Base-by-base conservation (phyloP, 2,329 filamentous ascomycete genomes). In the Aspergillus phoenicis region DNA sequence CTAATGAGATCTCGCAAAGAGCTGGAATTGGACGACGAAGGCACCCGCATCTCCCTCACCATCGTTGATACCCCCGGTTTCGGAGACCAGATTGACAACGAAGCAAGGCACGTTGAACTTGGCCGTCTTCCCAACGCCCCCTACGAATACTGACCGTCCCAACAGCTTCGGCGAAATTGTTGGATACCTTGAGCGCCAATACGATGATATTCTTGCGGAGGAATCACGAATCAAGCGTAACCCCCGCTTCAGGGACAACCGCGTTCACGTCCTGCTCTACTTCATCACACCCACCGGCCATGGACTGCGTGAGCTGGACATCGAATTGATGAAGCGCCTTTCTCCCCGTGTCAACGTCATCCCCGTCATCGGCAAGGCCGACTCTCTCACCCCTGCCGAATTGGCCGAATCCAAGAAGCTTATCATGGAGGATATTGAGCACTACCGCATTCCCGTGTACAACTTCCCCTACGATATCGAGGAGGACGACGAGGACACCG, bases 141-240 rank as follows among this genome's bases (percentile, higher is more conserved):
- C 47, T 22, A 17, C 11, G 5, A 28, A 33, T 28, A 67, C 73
- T 75, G 63, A 75, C 68, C 47, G 48, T 66, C 67, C 57, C 60
- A 59, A 36, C 69, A 96, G 93, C 83, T 99, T 99, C 79, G 90
- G 90, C 72, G 95, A 98, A 81, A 99, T 99, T 74, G 93, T 97
- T 70, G 94, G 93, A 70, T 97, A 96, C 82, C 91, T 99, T 73
- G 95, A 99, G 86, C 89, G 94, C 83, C 94, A 99, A 87, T 98
- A 98, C 81, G 95, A 99, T 81, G 93, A 98, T 78, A 98, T 99
- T 85, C 87, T 99, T 72, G 94, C 95, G 65, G 94, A 98, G 83
- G 95, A 99, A 84, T 98, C 95, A 73, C 92, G 95, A 84, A 99
- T 99, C 86, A 99, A 99, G 91, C 95, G 95, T 93, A 99, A 99